Conservation (phyloP, 805 yeast genomes). For the Ogataea saltuana region DNA sequence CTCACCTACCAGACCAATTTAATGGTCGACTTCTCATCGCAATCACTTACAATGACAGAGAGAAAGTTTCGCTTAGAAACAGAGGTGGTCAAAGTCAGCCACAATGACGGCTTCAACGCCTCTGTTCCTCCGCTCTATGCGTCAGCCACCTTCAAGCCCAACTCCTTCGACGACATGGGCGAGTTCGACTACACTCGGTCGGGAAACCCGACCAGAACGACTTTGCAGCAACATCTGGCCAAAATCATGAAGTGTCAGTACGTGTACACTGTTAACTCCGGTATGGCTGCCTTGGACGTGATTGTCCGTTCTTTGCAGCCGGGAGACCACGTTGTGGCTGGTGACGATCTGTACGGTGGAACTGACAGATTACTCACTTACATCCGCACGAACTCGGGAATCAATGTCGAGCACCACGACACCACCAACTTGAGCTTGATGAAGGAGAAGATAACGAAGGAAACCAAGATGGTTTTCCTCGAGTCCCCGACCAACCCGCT, state of each 20-base stretch:
- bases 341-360: slow-evolving; percentile 94
- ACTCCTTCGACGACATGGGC: slow-evolving; percentile 70
- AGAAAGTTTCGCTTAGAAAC: slow-evolving; percentile 59
- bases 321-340: slow-evolving; percentile 91
- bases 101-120: slow-evolving; percentile 71
- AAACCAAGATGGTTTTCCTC: slow-evolving; percentile 76
- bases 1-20: background rate
- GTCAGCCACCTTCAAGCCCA: slow-evolving; percentile 92
- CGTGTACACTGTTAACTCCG: slow-evolving; percentile 81
- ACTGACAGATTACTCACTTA: slow-evolving; percentile 82
- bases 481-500: slow-evolving; percentile 95
- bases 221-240: slow-evolving; percentile 74
- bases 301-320: slow-evolving; percentile 72
- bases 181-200: slow-evolving; percentile 86
- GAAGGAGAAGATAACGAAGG: slow-evolving; percentile 50
- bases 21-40: background rate
- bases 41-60: slow-evolving; percentile 12
- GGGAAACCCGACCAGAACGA: slow-evolving; percentile 91
- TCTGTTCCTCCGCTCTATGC: slow-evolving; percentile 89
- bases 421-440: slow-evolving; percentile 72
- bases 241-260: slow-evolving; percentile 76
- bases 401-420: slow-evolving; percentile 74
- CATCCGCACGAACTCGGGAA: slow-evolving; percentile 60
- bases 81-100: slow-evolving; percentile 61
- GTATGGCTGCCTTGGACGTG: slow-evolving; percentile 92